Evolutionary conservation across 176 grass and related monocot genomes (phyloP).

Genomic region (Carex parvula): DNA sequence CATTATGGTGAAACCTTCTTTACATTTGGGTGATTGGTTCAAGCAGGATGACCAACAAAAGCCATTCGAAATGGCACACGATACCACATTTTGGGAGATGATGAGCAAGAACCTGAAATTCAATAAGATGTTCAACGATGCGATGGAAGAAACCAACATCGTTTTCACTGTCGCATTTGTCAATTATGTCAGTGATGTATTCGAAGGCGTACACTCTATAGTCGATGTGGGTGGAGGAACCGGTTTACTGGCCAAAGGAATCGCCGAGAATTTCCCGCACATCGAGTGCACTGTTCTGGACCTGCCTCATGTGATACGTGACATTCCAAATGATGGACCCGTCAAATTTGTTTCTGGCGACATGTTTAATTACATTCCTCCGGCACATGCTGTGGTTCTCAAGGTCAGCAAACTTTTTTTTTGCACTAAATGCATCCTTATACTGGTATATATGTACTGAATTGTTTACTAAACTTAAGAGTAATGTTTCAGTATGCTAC

Average conservation of each 20-base stretch:
- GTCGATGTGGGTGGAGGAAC: conserved; percentile 41
- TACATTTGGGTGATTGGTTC: no score
- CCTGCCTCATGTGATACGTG: conserved; percentile 30
- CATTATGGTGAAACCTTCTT: no score
- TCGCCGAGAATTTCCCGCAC: conserved; percentile 33
- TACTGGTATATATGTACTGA: not conserved
- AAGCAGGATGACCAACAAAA: no score
- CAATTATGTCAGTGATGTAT: conserved; percentile 4
- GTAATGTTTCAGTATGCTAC: no score
- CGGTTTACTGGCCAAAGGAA: conserved; percentile 24
- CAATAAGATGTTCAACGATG: no score
- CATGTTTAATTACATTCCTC: conserved; percentile 13
- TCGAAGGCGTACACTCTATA: conserved; percentile 34
- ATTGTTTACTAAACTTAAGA: no score
- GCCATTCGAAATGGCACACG: no score
- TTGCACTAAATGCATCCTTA: not conserved
- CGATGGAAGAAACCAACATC: no score
- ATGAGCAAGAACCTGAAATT: no score
- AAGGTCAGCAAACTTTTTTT: not conserved
- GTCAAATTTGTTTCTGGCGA: conserved; percentile 46
- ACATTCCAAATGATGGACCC: conserved; percentile 21
- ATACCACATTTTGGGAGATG: no score
- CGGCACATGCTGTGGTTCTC: not conserved
- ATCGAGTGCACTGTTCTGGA: conserved; percentile 44
- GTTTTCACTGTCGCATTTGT: not conserved